Base-by-base conservation (phyloP, 139 green algal genomes). In the Parachlorella kessleri region DNA sequence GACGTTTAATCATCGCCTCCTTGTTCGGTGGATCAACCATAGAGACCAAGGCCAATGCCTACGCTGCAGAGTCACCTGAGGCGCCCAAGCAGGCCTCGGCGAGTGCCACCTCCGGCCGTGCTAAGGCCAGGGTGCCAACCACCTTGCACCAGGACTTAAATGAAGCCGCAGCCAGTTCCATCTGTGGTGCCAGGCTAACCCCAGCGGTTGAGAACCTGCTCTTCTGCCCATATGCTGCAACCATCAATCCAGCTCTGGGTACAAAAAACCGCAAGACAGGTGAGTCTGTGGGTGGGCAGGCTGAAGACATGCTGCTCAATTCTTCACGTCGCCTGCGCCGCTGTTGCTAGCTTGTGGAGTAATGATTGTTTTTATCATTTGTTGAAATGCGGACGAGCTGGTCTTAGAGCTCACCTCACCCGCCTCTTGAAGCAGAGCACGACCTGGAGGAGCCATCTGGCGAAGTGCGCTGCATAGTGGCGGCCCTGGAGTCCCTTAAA, bases 261-360 rank as follows among this genome's bases (percentile, higher is more conserved):
- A 73, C 65, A 1, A 65, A 64, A 65, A 80, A 80, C 65, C 64
- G 65, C 64, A 80, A 80, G 75, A 80, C 75, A 39, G 75, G 75
- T 80, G 41, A 6, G 73, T 53, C 3, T 28, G 69, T 41, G 39
- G 28, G 26, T n/a, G 36, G 38, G 14, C 2, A 59, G 59, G 9
- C n/a, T 3, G 21, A n/a, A 33, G 59, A n/a, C 36, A n/a, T 32
- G 7, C 23, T 69, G 64, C 64, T 33, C 32, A 33, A 30, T 68
- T 38, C 7, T 38, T 2, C 63, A 68, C 10, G 4, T 3, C 63
- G 2, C 3, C 55, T 9, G 55, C 55, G 55, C 55, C 8, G 24
- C 18, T 23, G 18, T 26, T 5, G 24, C 55, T 66, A 26, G 55
- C 4, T 23, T 23, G 24, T 6, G 30, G 55, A 23, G 30, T 21